Base-by-base conservation (phyloP, 1,284 basidiomycete genomes). In the Gomphus sp. region DNA sequence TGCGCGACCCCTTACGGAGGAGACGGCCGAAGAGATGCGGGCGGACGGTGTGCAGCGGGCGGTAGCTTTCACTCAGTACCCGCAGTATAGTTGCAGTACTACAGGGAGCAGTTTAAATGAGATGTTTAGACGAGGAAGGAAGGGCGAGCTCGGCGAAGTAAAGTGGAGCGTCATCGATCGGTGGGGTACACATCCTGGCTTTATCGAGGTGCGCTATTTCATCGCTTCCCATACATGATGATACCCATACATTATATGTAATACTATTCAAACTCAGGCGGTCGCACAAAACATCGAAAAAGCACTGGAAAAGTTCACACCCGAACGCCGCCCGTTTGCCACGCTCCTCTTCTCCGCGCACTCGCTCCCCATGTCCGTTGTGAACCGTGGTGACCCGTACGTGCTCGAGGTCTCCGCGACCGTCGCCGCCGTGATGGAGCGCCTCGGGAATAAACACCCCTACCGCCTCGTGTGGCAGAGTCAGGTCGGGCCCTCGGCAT, bases 111-210 rank as follows among this genome's bases (percentile, higher is more conserved):
- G 90, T 69, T 70, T 99, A 67, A 99, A 99, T 69, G 96, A 99
- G 74, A 76, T 99, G 45, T 97, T 86, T 70, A 71, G 85, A 65
- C 74, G 73, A 64, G 80, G 79, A 64, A 84, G 75, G 69, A 69
- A 79, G 49, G 80, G 82, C 55, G 78, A 82, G 62, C 67, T 79
- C 62, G 72, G 79, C 1, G 80, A 83, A 52, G 84, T 99, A 41
- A 81, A 93, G 68, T 99, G 97, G 97, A 97, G 91, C 69, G 91
- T 98, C 11, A 91, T 99, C 68, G 97, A 99, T 74, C 82, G 97
- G 53, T 99, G 97, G 97, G 94, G 94, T 5, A 94, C 91, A 6
- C 91, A 99, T 71, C 80, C 87, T 11, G 93, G 96, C 3, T 89
- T 99, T 66, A 81, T 99, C 62, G 91, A 97, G 78, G 93, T 92